Base-by-base conservation (phyloP, 75 land plant genomes). In the Cryptomeria japonica region DNA sequence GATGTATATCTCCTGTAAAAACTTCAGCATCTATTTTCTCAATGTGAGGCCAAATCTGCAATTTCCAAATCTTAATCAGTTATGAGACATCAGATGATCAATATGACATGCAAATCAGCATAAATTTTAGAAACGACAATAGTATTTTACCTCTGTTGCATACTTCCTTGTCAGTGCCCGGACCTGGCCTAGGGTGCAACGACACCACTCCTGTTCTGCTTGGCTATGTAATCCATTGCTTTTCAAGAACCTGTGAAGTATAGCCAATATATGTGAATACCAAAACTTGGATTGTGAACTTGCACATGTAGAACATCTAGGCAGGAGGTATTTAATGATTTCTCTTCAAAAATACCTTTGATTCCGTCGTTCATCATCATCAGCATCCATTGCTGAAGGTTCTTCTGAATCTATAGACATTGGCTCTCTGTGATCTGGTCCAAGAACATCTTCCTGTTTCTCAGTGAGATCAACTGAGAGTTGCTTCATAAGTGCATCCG, bases 31-130 rank as follows among this genome's bases (percentile, higher is more conserved):
- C 98, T 56, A 97, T 76, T 87, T 88, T 93, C 87, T 97, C 96
- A 13, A 95, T 91, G 85, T 95, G 92, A 34, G 87, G 92, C 99
- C 99, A 97, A 72, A 97, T 95, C 99, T 97, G 93, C 87, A 87
- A 79, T 53, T 11, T 53, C 37, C 12, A 58, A 84, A 9, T 16
- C 39, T 34, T 12, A 80, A 80, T 55, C 32, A 49, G 55, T 46
- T 34, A 88, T 12, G 49, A 53, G 68, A 34, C 41, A 56, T 37
- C 5, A 3, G 9, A 85, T 31, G 25, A 68, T n/a, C 61, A n/a
- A 36, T n/a, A 39, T 4, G 19, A 46, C 47, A 19, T 16, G 25
- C 32, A 87, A 76, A 80, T 19, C 34, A 31, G 46, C 32, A 86
- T 61, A 38, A 73, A 38, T 38, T 88, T 34, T 5, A 44, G 31